A percentile compares a stretch with the other conserved stretches of the same genome.
Evolutionary conservation across 768 basidiomycete species (phyloP).

Genomic region (Pholiota molesta): DNA sequence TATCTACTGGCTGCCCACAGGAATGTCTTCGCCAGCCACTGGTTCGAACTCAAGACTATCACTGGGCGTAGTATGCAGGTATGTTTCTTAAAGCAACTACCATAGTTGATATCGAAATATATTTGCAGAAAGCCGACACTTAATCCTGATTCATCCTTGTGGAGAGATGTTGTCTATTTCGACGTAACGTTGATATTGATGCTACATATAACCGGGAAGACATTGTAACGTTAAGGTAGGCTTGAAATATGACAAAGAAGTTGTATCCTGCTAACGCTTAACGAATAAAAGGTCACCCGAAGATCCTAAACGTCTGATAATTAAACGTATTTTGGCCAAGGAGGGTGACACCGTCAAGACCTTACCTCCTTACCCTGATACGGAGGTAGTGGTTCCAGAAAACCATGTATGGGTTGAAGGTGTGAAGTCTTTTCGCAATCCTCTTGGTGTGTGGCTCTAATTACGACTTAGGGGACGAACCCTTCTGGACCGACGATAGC

Average conservation of each 20-base stretch:
- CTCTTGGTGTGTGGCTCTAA: background rate
- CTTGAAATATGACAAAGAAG: background rate
- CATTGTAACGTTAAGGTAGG: conserved; percentile 65
- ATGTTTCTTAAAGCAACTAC: conserved; percentile 15
- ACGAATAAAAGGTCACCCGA: conserved; percentile 54
- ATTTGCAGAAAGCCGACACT: conserved; percentile 58
- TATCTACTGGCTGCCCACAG: conserved; percentile 65
- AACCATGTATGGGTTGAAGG: conserved; percentile 82
- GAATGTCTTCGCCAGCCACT: conserved; percentile 50
- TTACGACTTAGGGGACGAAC: conserved; percentile 56
- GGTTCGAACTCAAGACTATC: conserved; percentile 55
- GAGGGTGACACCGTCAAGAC: conserved; percentile 68
- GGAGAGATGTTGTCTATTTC: conserved; percentile 66
- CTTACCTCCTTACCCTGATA: conserved; percentile 66
- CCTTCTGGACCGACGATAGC: conserved; percentile 70
- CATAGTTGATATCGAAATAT: conserved; percentile 14
- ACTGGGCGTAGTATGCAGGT: conserved; percentile 80
- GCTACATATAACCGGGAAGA: conserved; percentile 55
- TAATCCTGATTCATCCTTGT: conserved; percentile 68
- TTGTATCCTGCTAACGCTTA: background rate
- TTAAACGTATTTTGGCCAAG: conserved; percentile 69
- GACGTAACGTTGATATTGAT: conserved; percentile 45
- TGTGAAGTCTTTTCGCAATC: conserved; percentile 24
- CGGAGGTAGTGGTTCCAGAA: conserved; percentile 54
- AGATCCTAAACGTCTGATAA: conserved; percentile 51